phyloP scores from a whole-genome alignment of 1,284 basidiomycete genomes.

The Irpex sp. region DNA sequence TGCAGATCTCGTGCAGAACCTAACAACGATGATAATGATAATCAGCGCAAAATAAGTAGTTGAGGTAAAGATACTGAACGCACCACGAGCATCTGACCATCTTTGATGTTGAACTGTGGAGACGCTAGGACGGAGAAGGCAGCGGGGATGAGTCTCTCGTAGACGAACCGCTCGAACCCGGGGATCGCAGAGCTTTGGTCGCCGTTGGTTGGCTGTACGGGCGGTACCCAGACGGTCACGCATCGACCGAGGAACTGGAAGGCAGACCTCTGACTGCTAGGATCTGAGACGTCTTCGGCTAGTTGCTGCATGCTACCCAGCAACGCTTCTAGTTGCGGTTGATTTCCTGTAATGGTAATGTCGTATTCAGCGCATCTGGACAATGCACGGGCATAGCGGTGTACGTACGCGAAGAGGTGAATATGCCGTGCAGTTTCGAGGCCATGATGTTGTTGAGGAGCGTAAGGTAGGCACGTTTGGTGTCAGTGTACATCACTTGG shows the following conservation, averaged over 20 bases:
- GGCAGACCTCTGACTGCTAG: slow-evolving; percentile 73
- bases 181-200: slow-evolving; percentile 53
- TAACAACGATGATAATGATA: too few relatives aligned
- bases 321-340: slow-evolving; percentile 63
- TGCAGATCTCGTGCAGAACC: slow-evolving; percentile 86
- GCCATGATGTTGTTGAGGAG: slow-evolving; percentile 82
- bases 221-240: slow-evolving; percentile 76
- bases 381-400: background rate
- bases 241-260: slow-evolving; percentile 78
- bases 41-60: background rate
- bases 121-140: slow-evolving; percentile 81
- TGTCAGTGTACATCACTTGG: slow-evolving; percentile 74
- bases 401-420: slow-evolving; percentile 79
- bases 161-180: slow-evolving; percentile 92
- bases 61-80: slow-evolving; percentile 23
- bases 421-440: slow-evolving; percentile 77
- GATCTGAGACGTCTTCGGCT: slow-evolving; percentile 71
- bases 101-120: slow-evolving; percentile 81
- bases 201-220: slow-evolving; percentile 23
- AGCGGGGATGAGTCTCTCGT: slow-evolving; percentile 80
- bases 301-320: slow-evolving; percentile 76
- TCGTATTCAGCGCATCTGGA: background rate
- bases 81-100: slow-evolving; percentile 81
- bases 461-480: slow-evolving; percentile 86
- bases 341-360: slow-evolving; percentile 64